Base-by-base conservation (phyloP, 345 rosid species). In the Laguncularia racemosa region DNA sequence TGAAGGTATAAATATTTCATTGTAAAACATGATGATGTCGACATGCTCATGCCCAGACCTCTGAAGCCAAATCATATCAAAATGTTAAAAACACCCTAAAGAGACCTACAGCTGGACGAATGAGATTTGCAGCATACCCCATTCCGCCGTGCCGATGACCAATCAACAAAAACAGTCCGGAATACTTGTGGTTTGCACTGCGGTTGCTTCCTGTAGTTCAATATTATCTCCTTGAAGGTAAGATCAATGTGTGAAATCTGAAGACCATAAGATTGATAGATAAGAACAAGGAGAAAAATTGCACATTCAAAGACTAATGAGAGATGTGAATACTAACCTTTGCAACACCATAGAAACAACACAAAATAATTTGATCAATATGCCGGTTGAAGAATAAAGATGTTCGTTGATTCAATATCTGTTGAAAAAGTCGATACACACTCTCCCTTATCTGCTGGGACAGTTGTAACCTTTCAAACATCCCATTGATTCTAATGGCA, bases 151-250 rank as follows among this genome's bases (percentile, higher is more conserved):
- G 80, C 64, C n/a, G 82, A 71, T 59, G 84, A 71, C 58, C 83
- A 71, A 65, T 89, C 95, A 63, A 89, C 81, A 78, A 81, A 87
- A 28, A 93, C 96, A 33, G 81, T 84, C 44, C 91, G 84, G 68
- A 85, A 93, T 49, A 93, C 96, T 66, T 80, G 90, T 21, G 92
- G 90, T 71, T 87, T 89, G 74, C 97, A 87, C 57, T 89, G 99
- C 63, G 97, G 92, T 67, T 93, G 99, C 89, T 87, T 93, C 74
- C 90, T 73, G 62, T 87, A 89, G 78, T 87, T 87, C 78, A 57
- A 71, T 55, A 93, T 79, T 55, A 93, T 90, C 61, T 89, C 96
- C 78, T 69, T 76, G 63, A 93, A 93, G 40, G 97, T 87, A 50
- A 93, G 69, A 65, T 71, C 77, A 71, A 84, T 71, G 66, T 90